Base-by-base conservation (phyloP, 805 yeast genomes). In the Cyberlindnera euphorbiiphila region DNA sequence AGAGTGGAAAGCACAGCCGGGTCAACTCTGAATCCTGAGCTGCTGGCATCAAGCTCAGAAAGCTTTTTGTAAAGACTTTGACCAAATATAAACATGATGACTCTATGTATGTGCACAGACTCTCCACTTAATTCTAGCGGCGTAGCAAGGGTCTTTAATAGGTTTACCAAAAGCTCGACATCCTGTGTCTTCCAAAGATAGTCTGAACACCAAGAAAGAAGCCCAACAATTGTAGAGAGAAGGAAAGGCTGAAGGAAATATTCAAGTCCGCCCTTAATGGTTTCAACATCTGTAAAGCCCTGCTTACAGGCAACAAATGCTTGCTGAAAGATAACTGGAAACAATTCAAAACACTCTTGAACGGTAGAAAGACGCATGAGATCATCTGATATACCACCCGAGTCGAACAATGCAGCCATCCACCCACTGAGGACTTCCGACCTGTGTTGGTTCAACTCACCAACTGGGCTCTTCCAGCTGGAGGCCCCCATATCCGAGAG, bases 311-410 rank as follows among this genome's bases (percentile, higher is more conserved):
- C 85, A 12, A 69, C 56, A 10, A 85, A 66, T 0, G 86, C 81
- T 54, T 86, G 89, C 43, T 78, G 78, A 51, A 86, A 76, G 19
- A 91, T 75, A 4, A 74, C 67, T 2, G 96, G 93, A 14, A 88
- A 72, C 23, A 89, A 60, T 25, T 70, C 68, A 43, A 83, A 74
- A 35, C 84, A 74, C 40, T 85, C 89, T 47, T 76, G 74, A 13
- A 82, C 72, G 6, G 80, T 68, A 1, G 85, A 74, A 9, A 78
- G 66, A 47, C 79, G 73, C 53, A 89, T 76, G 43, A 88, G 61
- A 29, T 84, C 89, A 59, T 91, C 97, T 0, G 95, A 81, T 25
- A 89, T 76, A 4, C 96, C 95, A 25, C 81, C 81, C 22, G 85
- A 78, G 44, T 86, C 89, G 60, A 85, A 88, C 27, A 91, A 59